Percentiles rank a stretch among this genome's conserved stretches.
Evolutionary conservation across 2,329 filamentous ascomycete genomes (phyloP).

Genomic region (Trichoderma gracile): DNA sequence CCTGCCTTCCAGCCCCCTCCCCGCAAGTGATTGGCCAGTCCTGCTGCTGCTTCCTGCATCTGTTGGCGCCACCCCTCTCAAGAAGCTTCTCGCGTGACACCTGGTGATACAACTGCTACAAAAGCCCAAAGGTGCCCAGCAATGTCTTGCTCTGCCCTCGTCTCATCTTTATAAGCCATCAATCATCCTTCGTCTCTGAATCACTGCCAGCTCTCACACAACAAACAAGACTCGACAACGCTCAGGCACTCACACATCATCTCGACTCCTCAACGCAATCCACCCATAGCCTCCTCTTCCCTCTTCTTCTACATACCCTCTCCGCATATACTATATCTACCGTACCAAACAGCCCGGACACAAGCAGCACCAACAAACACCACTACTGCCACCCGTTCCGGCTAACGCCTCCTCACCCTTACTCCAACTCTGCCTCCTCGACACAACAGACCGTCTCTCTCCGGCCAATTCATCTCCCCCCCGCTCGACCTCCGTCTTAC

Average conservation of each 20-base stretch:
- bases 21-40: slow-evolving; percentile 10
- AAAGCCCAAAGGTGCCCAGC: slow-evolving; percentile 23
- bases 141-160: background rate
- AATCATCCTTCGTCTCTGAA: background rate
- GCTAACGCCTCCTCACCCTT: slow-evolving; percentile 24
- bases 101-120: slow-evolving; percentile 27
- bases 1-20: no score
- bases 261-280: background rate
- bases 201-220: background rate
- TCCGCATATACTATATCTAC: background rate
- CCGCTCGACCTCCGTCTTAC: slow-evolving; percentile 20
- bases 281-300: background rate
- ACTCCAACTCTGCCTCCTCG: slow-evolving; percentile 18
- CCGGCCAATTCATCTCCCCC: slow-evolving; percentile 19
- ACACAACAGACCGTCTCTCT: background rate
- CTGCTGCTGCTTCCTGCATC: background rate
- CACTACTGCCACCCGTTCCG: slow-evolving; percentile 14
- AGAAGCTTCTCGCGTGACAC: slow-evolving; percentile 30
- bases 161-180: background rate
- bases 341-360: background rate
- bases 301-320: background rate
- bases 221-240: background rate
- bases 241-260: background rate
- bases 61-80: slow-evolving; percentile 29
- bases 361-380: background rate